These are phyloP conservation scores for Artomyces pyxidatus DNA, from an alignment of 768 basidiomycete genomes.

Conservation along the genomic window DNA sequence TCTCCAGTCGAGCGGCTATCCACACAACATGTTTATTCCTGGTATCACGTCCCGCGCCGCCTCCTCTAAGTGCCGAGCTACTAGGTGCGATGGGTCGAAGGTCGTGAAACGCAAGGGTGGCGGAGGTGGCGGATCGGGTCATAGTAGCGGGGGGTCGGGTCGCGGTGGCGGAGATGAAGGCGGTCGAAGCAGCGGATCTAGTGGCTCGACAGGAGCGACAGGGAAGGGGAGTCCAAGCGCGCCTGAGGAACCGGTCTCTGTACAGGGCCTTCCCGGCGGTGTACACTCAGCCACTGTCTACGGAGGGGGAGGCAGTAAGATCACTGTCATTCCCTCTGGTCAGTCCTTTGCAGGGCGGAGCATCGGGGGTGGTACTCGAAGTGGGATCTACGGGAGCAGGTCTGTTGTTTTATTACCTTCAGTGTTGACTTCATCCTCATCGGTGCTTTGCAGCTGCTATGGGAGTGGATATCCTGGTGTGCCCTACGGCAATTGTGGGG, in stretches of 20 bases:
- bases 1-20: neutral
- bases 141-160: no score
- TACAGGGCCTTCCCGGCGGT: neutral
- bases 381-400: slow-evolving; percentile 18
- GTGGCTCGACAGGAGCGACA: no score
- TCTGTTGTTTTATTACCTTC: slow-evolving; percentile 3
- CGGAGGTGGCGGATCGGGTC: neutral
- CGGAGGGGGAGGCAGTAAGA: slow-evolving; percentile 14
- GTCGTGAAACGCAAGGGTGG: slow-evolving; percentile 9
- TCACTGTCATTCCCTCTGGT: slow-evolving; percentile 14
- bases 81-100: neutral
- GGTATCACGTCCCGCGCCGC: no score
- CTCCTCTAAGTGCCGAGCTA: no score
- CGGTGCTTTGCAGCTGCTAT: slow-evolving; percentile 13
- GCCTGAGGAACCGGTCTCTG: no score
- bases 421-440: neutral
- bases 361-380: slow-evolving; percentile 19
- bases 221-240: neutral
- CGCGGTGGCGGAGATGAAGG: slow-evolving; percentile 3
- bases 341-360: slow-evolving; percentile 18
- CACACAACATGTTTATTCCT: no score
- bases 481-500: slow-evolving; percentile 3
- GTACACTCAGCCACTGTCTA: slow-evolving; percentile 14
- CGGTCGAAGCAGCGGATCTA: slow-evolving; percentile 7
- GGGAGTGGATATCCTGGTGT: slow-evolving; percentile 23